Conservation (phyloP, 352 stramenopile species). For the Phytophthora sp. region DNA sequence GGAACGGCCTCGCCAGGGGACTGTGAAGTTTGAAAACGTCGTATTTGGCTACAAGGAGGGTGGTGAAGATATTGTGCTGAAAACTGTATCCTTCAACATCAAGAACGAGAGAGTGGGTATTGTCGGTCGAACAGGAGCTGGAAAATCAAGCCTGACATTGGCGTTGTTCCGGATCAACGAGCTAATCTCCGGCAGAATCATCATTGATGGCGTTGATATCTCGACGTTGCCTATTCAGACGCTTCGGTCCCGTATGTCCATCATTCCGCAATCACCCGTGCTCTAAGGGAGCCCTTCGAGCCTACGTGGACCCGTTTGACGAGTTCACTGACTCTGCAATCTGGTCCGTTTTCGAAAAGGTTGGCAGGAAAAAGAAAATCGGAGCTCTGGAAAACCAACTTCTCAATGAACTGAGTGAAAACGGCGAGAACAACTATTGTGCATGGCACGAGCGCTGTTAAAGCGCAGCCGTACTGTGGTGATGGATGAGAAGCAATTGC, state of each 20-base stretch:
- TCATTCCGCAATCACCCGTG: constrained; percentile 85
- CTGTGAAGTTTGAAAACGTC: constrained; percentile 16
- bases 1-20: constrained; percentile 5
- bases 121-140: constrained; percentile 82
- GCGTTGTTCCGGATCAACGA: constrained; percentile 90
- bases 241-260: constrained; percentile 41
- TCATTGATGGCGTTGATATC: constrained; percentile 52
- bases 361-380: constrained; percentile 58
- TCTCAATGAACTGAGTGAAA: constrained; percentile 45
- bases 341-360: constrained; percentile 59
- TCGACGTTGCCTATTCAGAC: constrained; percentile 29
- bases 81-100: constrained; percentile 15
- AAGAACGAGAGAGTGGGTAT: constrained; percentile 80
- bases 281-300: constrained; percentile 88
- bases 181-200: constrained; percentile 51
- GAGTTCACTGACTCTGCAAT: constrained; percentile 76
- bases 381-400: constrained; percentile 24
- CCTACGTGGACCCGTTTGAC: constrained; percentile 89
- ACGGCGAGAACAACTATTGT: constrained; percentile 87
- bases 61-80: constrained; percentile 10
- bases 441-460: constrained; percentile 91
- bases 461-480: constrained; percentile 86
- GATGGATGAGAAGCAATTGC: constrained; percentile 95
- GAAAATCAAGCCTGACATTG: constrained; percentile 83
- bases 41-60: constrained; percentile 20